Percentiles rank a stretch among this genome's conserved stretches.
Conservation (phyloP, 108 stramenopile genomes). For the Craspedostauros australis region DNA sequence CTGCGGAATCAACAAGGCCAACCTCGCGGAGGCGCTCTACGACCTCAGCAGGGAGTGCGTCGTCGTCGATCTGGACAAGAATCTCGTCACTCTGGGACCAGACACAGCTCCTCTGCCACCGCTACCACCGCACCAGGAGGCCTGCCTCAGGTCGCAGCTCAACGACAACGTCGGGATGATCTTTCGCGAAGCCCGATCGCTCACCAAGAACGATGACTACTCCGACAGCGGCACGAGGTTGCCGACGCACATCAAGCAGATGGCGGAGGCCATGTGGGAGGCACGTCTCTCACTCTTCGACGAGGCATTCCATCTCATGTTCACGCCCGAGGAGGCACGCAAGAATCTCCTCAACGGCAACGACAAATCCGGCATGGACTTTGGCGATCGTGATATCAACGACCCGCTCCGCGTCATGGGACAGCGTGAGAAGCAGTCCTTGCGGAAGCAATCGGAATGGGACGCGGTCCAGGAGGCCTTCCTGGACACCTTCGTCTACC, state of each 20-base stretch:
- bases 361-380: conserved; percentile 51
- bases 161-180: conserved; percentile 65
- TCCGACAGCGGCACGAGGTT: conserved; percentile 64
- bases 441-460: conserved; percentile 64
- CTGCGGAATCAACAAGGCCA: conserved; percentile 78
- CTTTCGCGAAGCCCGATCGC: conserved; percentile 60
- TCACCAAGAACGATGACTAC: conserved; percentile 59
- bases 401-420: conserved; percentile 48
- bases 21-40: conserved; percentile 60
- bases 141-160: conserved; percentile 36
- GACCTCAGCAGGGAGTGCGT: conserved; percentile 71
- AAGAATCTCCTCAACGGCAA: conserved; percentile 78
- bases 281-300: conserved; percentile 57
- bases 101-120: conserved; percentile 56
- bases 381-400: conserved; percentile 31
- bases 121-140: conserved; percentile 48
- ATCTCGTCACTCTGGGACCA: conserved; percentile 57
- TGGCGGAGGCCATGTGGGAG: conserved; percentile 81
- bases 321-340: conserved; percentile 67
- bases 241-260: conserved; percentile 56
- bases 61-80: conserved; percentile 82
- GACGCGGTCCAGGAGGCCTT: conserved; percentile 83
- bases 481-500: conserved; percentile 67
- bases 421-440: conserved; percentile 34
- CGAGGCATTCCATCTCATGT: conserved; percentile 75